phyloP scores from a whole-genome alignment of 2,329 filamentous ascomycete species.

The Diplodia corticola region DNA sequence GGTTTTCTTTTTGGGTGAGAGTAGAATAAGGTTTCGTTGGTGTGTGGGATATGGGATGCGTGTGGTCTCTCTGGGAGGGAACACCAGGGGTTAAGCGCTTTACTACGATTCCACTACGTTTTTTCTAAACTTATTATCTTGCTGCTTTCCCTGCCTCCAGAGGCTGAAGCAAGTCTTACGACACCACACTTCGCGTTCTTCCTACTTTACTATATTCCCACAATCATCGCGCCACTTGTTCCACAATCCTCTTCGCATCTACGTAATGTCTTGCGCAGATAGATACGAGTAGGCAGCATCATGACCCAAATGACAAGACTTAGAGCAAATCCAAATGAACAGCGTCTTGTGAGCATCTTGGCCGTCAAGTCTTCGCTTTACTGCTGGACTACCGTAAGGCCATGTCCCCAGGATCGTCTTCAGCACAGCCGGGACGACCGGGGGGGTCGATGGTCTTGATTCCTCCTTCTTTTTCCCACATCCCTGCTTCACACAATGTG shows the following conservation, averaged over 20 bases:
- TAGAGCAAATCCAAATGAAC: background rate
- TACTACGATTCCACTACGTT: background rate
- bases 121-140: background rate
- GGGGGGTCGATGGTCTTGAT: no score
- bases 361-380: background rate
- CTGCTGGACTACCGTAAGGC: background rate
- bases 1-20: background rate
- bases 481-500: no score
- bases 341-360: background rate
- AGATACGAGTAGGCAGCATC: slow-evolving; percentile 12
- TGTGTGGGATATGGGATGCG: background rate
- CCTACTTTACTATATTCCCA: background rate
- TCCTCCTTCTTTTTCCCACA: no score
- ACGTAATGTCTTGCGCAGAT: slow-evolving; percentile 7
- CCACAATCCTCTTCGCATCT: background rate
- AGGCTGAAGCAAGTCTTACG: background rate
- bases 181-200: background rate
- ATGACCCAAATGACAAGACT: background rate
- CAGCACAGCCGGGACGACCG: no score
- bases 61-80: background rate
- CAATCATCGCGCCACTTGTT: background rate
- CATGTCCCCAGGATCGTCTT: background rate
- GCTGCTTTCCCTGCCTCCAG: background rate
- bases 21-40: background rate
- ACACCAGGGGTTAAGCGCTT: background rate